Evolutionary conservation across 2,329 filamentous ascomycete species (phyloP).

Genomic region (Penicillium sp.): DNA sequence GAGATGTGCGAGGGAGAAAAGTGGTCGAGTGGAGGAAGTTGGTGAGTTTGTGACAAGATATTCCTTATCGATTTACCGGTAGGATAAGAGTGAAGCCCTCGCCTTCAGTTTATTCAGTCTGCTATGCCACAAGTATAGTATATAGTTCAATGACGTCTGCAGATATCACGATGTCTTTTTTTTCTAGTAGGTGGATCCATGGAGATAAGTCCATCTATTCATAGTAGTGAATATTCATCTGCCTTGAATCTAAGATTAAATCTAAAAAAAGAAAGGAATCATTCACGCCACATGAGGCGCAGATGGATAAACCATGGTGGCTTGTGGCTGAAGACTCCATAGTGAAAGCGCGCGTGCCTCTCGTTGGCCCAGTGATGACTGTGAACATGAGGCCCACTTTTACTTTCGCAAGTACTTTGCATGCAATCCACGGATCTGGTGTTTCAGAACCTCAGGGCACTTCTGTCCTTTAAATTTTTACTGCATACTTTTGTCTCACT

Average conservation of each 20-base stretch:
- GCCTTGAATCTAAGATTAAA: not conserved
- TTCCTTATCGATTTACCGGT: not conserved
- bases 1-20: not conserved
- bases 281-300: not conserved
- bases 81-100: not conserved
- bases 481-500: not conserved
- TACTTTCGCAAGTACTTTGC: not conserved
- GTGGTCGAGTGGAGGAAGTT: not conserved
- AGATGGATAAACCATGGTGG: not conserved
- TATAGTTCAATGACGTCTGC: not conserved
- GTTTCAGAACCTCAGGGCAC: slow-evolving; percentile 5
- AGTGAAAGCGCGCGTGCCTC: slow-evolving; percentile 1
- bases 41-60: not conserved
- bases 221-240: not conserved
- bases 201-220: too few species aligned
- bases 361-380: slow-evolving; percentile 22
- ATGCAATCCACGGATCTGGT: slow-evolving; percentile 10
- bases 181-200: too few species aligned
- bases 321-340: not conserved
- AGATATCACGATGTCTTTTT: not conserved
- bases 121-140: not conserved
- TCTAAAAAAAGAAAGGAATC: slow-evolving; percentile 11
- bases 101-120: not conserved
- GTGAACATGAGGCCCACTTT: not conserved
- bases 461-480: not conserved